Percentiles rank a stretch among this genome's conserved stretches.
These are phyloP conservation scores for Penicillium brevicompactum DNA, from an alignment of 2,329 filamentous ascomycete species.

Conservation along the genomic window DNA sequence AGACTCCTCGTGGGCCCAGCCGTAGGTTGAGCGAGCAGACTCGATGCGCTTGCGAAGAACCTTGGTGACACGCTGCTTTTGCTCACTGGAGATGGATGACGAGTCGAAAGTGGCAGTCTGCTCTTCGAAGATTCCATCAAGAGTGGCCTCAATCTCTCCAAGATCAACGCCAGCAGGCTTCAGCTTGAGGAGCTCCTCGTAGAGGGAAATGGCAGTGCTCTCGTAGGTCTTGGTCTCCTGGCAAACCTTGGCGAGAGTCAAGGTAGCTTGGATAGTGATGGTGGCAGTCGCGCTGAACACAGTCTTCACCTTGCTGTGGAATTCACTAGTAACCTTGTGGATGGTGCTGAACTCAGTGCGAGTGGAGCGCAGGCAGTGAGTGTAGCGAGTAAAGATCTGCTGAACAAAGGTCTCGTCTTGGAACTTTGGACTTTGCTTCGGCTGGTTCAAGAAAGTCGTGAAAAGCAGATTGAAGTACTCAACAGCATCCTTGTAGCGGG, in stretches of 20 bases:
- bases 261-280: constrained; percentile 41
- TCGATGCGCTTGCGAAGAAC: constrained; percentile 34
- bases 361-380: constrained; percentile 36
- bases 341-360: constrained; percentile 34
- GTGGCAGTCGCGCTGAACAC: constrained; percentile 38
- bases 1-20: constrained; percentile 44
- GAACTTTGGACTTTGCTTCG: constrained; percentile 36
- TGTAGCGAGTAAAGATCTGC: constrained; percentile 39
- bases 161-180: constrained; percentile 36
- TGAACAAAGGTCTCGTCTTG: constrained; percentile 37
- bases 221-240: constrained; percentile 42
- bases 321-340: constrained; percentile 39
- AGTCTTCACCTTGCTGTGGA: constrained; percentile 36
- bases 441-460: constrained; percentile 39
- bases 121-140: constrained; percentile 44
- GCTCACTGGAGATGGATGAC: constrained; percentile 28
- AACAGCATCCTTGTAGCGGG: constrained; percentile 40
- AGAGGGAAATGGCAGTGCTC: constrained; percentile 37
- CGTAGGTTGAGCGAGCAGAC: constrained; percentile 33
- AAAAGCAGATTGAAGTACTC: constrained; percentile 39
- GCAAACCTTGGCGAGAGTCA: constrained; percentile 40
- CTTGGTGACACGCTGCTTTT: constrained; percentile 34
- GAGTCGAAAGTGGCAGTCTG: constrained; percentile 28
- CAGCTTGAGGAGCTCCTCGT: constrained; percentile 40
- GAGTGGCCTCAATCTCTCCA: constrained; percentile 35